Conservation (phyloP, 768 basidiomycete species). For the Xanthoconium purpureum region DNA sequence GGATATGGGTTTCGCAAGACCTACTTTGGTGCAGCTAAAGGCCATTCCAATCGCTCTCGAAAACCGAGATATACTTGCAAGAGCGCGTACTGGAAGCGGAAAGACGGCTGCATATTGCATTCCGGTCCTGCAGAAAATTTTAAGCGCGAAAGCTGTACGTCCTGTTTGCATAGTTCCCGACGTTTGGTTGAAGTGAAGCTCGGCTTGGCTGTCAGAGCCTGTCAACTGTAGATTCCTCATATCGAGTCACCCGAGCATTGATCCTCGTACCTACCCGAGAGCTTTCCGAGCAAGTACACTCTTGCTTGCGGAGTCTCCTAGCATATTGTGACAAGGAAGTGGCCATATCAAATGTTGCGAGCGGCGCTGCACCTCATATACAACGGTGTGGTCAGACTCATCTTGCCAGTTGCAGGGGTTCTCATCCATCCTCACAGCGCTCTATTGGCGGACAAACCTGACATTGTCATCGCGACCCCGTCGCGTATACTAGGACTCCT, state of each 20-base stretch:
- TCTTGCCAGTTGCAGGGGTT: neutral
- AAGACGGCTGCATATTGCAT: slow-evolving; percentile 97
- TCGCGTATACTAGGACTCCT: slow-evolving; percentile 65
- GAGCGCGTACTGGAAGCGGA: slow-evolving; percentile 93
- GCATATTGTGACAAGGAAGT: slow-evolving; percentile 80
- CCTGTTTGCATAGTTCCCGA: neutral
- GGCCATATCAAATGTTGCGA: slow-evolving; percentile 68
- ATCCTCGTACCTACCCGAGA: slow-evolving; percentile 91
- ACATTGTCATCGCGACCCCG: slow-evolving; percentile 78
- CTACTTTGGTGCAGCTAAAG: slow-evolving; percentile 88
- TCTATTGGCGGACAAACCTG: slow-evolving; percentile 66
- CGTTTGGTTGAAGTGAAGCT: neutral
- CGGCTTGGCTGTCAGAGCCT: slow-evolving; percentile 27
- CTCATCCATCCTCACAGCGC: slow-evolving; percentile 34
- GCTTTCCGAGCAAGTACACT: slow-evolving; percentile 84
- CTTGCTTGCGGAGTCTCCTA: slow-evolving; percentile 61
- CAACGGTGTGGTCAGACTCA: slow-evolving; percentile 52
- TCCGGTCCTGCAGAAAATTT: slow-evolving; percentile 84
- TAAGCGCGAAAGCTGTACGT: slow-evolving; percentile 76
- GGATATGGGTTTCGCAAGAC: slow-evolving; percentile 83
- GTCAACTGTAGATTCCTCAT: slow-evolving; percentile 37
- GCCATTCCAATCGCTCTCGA: slow-evolving; percentile 91
- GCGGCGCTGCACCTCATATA: slow-evolving; percentile 65
- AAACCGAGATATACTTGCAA: slow-evolving; percentile 85
- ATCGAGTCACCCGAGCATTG: slow-evolving; percentile 66